A percentile compares a stretch with the other conserved stretches of the same genome.
phyloP scores from a whole-genome alignment of 148 eudicot genomes.

The Cornus kousa region DNA sequence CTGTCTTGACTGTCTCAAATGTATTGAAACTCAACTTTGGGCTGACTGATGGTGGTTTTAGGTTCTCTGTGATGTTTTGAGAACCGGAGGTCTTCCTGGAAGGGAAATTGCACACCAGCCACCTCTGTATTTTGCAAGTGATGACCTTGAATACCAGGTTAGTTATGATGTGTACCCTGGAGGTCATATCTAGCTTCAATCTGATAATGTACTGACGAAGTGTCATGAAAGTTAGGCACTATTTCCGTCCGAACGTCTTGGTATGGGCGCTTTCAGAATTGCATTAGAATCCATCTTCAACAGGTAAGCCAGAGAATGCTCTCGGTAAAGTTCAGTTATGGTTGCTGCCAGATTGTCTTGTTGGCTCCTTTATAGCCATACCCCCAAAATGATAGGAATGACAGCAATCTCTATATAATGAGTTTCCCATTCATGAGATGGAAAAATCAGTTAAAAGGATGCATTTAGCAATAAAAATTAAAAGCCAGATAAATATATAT shows the following conservation, averaged over 20 bases:
- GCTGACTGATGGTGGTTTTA: slow-evolving; percentile 25
- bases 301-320: slow-evolving; percentile 41
- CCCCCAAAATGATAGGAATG: not conserved
- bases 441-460: not conserved
- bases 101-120: slow-evolving; percentile 68
- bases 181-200: not conserved
- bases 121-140: slow-evolving; percentile 74
- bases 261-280: slow-evolving; percentile 94
- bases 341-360: not conserved
- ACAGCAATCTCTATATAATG: not conserved
- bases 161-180: slow-evolving; percentile 3
- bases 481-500: not conserved
- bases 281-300: slow-evolving; percentile 80
- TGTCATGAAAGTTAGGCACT: slow-evolving; percentile 59
- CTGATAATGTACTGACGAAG: slow-evolving; percentile 33
- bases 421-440: not conserved
- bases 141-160: slow-evolving; percentile 93
- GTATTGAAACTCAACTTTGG: not conserved
- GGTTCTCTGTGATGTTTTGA: slow-evolving; percentile 90
- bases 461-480: not conserved
- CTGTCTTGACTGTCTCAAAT: not conserved
- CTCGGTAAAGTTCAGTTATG: not conserved
- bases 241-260: slow-evolving; percentile 81
- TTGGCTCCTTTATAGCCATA: not conserved
- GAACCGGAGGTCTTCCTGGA: slow-evolving; percentile 95